phyloP scores from a whole-genome alignment of 306 rosid species.

The Oxytropis ochrocephala region DNA sequence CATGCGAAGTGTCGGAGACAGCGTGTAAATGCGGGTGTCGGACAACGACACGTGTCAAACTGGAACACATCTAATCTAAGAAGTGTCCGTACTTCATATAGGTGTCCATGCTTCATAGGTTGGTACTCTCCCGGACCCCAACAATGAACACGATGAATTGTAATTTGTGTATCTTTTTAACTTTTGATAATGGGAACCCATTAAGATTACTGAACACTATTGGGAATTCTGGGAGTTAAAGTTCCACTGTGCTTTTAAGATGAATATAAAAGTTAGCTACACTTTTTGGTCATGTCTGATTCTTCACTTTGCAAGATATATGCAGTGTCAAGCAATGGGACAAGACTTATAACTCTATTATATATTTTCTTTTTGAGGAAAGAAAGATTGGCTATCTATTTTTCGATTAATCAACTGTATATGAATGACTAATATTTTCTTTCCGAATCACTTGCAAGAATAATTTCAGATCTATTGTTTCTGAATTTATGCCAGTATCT shows the following conservation, averaged over 20 bases:
- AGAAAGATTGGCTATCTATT: slow-evolving; percentile 19
- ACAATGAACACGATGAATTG: neutral
- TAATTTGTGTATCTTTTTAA: neutral
- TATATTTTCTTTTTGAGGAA: slow-evolving; percentile 24
- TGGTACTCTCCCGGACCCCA: too few relatives aligned
- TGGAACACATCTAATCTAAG: too few relatives aligned
- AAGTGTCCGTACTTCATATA: too few relatives aligned
- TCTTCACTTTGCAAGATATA: slow-evolving; percentile 34
- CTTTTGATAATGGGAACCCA: slow-evolving; percentile 24
- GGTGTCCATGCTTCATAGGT: too few relatives aligned
- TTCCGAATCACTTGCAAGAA: slow-evolving; percentile 42
- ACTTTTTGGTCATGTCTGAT: slow-evolving; percentile 34
- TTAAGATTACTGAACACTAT: slow-evolving; percentile 1
- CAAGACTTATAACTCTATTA: neutral
- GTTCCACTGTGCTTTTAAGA: slow-evolving; percentile 23
- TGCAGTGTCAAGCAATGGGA: slow-evolving; percentile 33
- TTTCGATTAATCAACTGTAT: slow-evolving; percentile 15
- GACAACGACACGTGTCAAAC: too few relatives aligned
- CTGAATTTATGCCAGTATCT: slow-evolving; percentile 34
- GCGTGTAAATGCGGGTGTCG: too few relatives aligned
- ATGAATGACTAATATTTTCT: slow-evolving; percentile 25
- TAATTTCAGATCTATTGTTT: slow-evolving; percentile 29
- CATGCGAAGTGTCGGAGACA: too few relatives aligned
- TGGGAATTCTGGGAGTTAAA: slow-evolving; percentile 18
- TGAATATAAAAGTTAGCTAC: slow-evolving; percentile 18